Base-by-base conservation (phyloP, 148 eudicot genomes). In the Vaccinium macrocarpon region DNA sequence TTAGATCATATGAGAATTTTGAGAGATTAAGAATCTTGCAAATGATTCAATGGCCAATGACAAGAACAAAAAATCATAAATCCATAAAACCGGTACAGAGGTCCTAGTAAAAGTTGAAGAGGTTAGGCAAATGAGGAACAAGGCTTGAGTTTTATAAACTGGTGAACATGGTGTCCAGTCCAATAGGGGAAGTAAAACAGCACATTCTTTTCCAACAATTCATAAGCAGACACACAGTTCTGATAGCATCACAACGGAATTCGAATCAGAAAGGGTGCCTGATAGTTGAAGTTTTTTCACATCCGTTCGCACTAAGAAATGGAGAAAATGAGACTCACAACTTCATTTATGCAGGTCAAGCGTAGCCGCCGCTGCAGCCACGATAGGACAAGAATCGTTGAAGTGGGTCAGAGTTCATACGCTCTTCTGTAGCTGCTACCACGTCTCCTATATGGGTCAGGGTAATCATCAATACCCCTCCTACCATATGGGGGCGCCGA, bases 401-500 rank as follows among this genome's bases (percentile, higher is more conserved):
- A 8, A 48, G n/a, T 19, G 57, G 66, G 46, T 42, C 46, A 42
- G 82, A 64, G 52, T 2, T 14, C 49, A 16, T 82, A 71, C 0
- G 78, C 78, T 82, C 61, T 49, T 62, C 53, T 23, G 46, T 68
- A 16, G 61, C 88, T 79, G 29, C 70, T 53, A 18, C 82, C 83
- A 70, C 76, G 91, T 89, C 93, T 91, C 82, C 91, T 85, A 48
- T 88, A 83, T 0, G 91, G 77, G 77, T 87, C 89, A 23, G 88
- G 72, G 73, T 84, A 81, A 46, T 76, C 7, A 81, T 86, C 81
- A 78, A 89, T 89, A 3, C 87, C 83, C 88, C 91, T 93, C 84
- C 94, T 86, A 29, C 90, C 88, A 76, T 88, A 80, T 14, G 94
- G 92, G 77, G 91, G 80, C 86, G 88, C 15, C 15, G 91, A 85